Evolutionary conservation across 176 grass and related monocot genomes (phyloP).

Genomic region (Calamus simplicifolius): DNA sequence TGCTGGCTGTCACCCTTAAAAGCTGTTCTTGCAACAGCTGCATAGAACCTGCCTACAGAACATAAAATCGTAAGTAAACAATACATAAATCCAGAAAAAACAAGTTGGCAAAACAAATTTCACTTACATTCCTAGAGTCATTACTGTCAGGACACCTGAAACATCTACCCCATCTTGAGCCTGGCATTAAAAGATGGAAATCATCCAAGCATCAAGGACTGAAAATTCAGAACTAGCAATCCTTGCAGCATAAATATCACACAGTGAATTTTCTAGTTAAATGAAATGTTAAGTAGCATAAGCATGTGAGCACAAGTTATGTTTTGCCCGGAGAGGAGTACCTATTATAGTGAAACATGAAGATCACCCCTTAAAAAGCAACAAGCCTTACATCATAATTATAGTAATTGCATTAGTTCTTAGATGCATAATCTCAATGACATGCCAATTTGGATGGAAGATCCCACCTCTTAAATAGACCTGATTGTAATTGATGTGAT

Average conservation of each 20-base stretch:
- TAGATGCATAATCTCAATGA: too few relatives aligned
- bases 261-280: background rate
- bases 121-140: constrained; percentile 99
- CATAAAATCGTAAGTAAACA: constrained; percentile 3
- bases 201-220: too few relatives aligned
- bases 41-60: constrained; percentile 70
- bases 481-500: too few relatives aligned
- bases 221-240: too few relatives aligned
- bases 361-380: too few relatives aligned
- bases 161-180: constrained; percentile 76
- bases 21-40: constrained; percentile 95
- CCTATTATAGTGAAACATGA: too few relatives aligned
- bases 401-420: too few relatives aligned
- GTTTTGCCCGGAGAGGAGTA: too few relatives aligned
- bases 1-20: constrained; percentile 88
- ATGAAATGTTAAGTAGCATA: background rate
- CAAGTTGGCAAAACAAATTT: constrained; percentile 21
- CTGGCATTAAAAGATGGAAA: constrained; percentile 29
- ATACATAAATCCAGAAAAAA: constrained; percentile 5
- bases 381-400: too few relatives aligned
- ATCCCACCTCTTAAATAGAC: too few relatives aligned
- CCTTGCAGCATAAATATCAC: background rate
- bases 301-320: too few relatives aligned
- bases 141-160: constrained; percentile 88
- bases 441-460: too few relatives aligned